Evolutionary conservation across 176 grass and related monocot species (phyloP), one percentile per base, ranked within the genome.

Genomic region (Luzula sylvatica): DNA sequence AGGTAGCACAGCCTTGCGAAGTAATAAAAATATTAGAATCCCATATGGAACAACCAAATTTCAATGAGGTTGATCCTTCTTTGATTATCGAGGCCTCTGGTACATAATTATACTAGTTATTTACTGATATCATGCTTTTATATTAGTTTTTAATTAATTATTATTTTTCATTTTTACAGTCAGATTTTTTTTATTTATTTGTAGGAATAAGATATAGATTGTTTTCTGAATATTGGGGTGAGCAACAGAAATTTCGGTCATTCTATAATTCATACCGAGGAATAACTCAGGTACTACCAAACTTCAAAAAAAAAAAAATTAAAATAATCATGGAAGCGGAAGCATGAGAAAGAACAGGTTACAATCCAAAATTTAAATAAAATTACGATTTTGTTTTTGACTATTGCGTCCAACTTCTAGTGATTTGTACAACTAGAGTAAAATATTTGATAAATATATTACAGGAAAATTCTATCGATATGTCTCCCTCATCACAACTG

Each of bases 181-280:
- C 46, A 47, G 46, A 15, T 28, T 27, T 17, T 14, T 62, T 45
- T 27, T 45, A 18, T 26, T 1, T 32, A 44, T 26, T 28, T 39
- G 9, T 44, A 76, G 73, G 30, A 62, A 59, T 28, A 39, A 49
- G 53, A 42, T 69, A 76, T 55, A 76, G 52, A 52, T 35, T 76
- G 40, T 76, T 53, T 28, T 47, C 73, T 29, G 65, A 56, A 69
- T 42, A 53, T 26, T 49, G 66, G 66, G 65, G 73, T 35, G 65
- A 76, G 26, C 68, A 76, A 54, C 73, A 76, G 46, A 62, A 76
- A 39, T 23, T 67, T 43, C 46, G 54, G 23, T 62, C 56, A 64
- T 61, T 76, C 22, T 69, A 46, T 9, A 76, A 44, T 68, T 62
- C 73, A 69, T 76, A 64, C 54, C 65, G 23, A 52, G 73, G 73